Conservation (phyloP, 257 asterid genomes). For the Fraxinus americana region DNA sequence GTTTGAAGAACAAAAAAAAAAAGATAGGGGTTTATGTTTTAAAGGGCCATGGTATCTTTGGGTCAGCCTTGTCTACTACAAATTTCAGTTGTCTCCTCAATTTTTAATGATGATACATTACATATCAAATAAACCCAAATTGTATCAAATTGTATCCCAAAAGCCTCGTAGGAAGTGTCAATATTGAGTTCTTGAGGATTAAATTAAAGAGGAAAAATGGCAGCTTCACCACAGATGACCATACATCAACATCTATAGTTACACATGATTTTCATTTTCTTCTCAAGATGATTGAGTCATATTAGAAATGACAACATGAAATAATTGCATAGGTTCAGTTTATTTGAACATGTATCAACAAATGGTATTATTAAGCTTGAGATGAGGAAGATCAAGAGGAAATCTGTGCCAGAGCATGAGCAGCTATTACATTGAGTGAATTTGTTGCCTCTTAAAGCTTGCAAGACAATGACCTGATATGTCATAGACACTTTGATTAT, state of each 20-base stretch:
- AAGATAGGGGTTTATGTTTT: neutral
- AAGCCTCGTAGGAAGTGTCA: neutral
- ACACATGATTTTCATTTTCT: too few species aligned
- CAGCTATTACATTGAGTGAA: constrained; percentile 1
- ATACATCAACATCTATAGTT: neutral
- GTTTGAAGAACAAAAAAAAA: neutral
- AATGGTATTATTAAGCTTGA: constrained; percentile 3
- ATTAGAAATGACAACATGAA: constrained; percentile 7
- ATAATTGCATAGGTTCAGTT: neutral
- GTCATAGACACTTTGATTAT: constrained; percentile 6
- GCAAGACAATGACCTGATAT: neutral
- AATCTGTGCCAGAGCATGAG: constrained; percentile 2
- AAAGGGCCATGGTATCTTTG: neutral
- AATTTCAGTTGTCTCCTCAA: neutral
- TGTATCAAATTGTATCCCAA: neutral
- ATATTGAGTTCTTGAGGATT: neutral
- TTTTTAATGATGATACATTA: neutral
- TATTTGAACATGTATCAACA: neutral
- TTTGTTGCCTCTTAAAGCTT: neutral
- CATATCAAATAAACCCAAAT: neutral
- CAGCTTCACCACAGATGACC: neutral
- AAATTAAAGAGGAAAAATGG: neutral
- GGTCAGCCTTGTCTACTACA: neutral
- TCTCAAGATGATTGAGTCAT: neutral
- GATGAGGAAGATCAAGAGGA: neutral